These are phyloP conservation scores for Spatholobus suberectus DNA, from an alignment of 306 rosid species.

Conservation along the genomic window DNA sequence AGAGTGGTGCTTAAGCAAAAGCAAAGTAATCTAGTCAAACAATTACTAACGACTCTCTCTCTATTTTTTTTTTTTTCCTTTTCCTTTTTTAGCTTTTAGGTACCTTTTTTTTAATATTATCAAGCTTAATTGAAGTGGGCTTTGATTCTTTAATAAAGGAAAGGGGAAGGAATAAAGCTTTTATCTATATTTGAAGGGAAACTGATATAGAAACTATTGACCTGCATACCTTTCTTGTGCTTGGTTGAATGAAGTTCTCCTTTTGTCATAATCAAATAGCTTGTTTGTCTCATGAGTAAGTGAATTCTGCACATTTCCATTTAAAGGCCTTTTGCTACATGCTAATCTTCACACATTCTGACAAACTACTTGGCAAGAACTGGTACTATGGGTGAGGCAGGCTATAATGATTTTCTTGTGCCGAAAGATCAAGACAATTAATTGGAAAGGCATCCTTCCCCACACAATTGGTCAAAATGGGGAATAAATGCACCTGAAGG, in stretches of 20 bases:
- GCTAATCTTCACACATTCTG: too few species aligned
- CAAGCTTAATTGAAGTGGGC: conserved; percentile 4
- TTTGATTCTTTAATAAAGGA: not conserved
- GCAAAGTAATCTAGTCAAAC: conserved; percentile 40
- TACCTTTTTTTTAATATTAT: not conserved
- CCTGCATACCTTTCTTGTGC: not conserved
- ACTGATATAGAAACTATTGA: conserved; percentile 4
- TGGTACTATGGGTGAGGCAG: too few species aligned
- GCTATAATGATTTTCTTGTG: too few species aligned
- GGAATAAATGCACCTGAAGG: too few species aligned
- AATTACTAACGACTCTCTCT: not conserved
- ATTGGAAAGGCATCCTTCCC: too few species aligned
- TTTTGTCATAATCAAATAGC: not conserved
- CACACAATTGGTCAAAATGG: too few species aligned
- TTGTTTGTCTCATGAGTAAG: not conserved
- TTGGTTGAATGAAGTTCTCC: not conserved
- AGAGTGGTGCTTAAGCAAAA: conserved; percentile 43
- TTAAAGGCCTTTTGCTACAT: too few species aligned
- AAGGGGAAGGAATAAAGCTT: not conserved
- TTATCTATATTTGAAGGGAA: not conserved
- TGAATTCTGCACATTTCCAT: not conserved
- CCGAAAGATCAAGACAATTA: too few species aligned
- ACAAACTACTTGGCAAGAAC: too few species aligned
- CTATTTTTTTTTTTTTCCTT: not conserved
- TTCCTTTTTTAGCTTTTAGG: not conserved